Evolutionary conservation across 495 filamentous ascomycete genomes (phyloP), one percentile per base, ranked within the genome.

Genomic region (Penicillium pancosmium): DNA sequence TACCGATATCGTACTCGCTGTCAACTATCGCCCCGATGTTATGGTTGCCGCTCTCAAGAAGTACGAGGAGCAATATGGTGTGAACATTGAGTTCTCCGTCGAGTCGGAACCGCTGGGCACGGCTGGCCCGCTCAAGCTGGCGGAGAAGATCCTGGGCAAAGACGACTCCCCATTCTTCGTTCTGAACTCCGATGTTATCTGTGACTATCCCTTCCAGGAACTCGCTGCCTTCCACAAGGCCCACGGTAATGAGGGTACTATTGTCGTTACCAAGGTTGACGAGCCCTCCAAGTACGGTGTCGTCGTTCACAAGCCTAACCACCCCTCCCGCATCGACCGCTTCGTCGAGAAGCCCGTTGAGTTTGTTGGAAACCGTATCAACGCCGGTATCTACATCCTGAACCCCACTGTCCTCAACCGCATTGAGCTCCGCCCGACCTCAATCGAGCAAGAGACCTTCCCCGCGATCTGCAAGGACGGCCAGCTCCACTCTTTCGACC

Each of bases 391-490:
- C 73, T 99, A 99, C 82, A 96, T 99, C 72, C 82, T 99, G 67
- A 99, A 97, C 82, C 91, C 93, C 36, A 90, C 87, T 52, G 91
- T 98, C 18, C 83, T 99, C 46, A 78, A 85, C 33, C 89, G 94
- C 65, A 98, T 99, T 69, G 95, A 98, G 70, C 86, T 98, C 61
- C 91, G 95, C 50, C 94, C 94, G 33, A 99, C 95, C 36, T 96
- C 92, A n/a, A 99, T 99, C 74, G 94, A 99, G 77, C 94, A 98
- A 78, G 94, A 99, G 79, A 99, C 92, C 25, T 99, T 99, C 89
- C 94, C 94, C 43, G 89, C 91, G 59, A 95, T 99, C 68, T 88
- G 87, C 74, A 86, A 82, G 67, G 95, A 97, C 70, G 91, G 92
- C 54, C 86, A 96, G 75, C 79, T 99, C 48, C 94, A 99, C 83